Evolutionary conservation across 257 asterid species (phyloP), one percentile per base, ranked within the genome.

Genomic region (Vinca minor): DNA sequence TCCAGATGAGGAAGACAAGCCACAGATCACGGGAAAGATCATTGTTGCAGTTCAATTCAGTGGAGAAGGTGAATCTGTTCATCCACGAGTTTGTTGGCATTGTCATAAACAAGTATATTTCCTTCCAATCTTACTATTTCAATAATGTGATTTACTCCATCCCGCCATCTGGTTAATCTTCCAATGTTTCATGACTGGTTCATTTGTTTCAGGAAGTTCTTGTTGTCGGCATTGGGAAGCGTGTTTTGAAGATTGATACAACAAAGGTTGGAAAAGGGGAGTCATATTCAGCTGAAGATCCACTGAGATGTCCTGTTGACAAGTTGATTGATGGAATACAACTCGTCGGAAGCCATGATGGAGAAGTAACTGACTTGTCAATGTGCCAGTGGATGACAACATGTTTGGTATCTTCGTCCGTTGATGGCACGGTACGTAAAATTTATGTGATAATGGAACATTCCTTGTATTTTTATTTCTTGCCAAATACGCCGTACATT

Each of bases 331-430:
- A 94, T 55, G 99, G 99, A 11, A 66, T 94, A 68, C 96, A 94
- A 70, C 87, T 90, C 68, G 92, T 94, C 75, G 99, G 99, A 42
- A 83, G 74, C 76, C 99, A 94, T 62, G 99, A 94, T 74, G 95
- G 95, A 71, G 99, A 90, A 70, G 94, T 94, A 59, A 89, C 99
- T 29, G 99, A 85, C 77, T 73, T 94, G 63, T 90, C 99, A 41
- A 94, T 94, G 99, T 94, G 95, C 82, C 99, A 90, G 77, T 94
- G 99, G 99, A 89, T 94, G 99, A 90, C 91, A 52, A 85, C 97
- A 8, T 95, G 97, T 62, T 77, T 94, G 82, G 99, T 84, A 34
- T 90, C 99, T 29, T 93, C 96, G 50, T 94, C 99, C 31, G 85
- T 83, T 62, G 99, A 90, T 81, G 99, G 99, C 78, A 87, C 88